Evolutionary conservation across 768 basidiomycete genomes (phyloP), one percentile per base, ranked within the genome.

Genomic region (Leccinum aurantiacum): DNA sequence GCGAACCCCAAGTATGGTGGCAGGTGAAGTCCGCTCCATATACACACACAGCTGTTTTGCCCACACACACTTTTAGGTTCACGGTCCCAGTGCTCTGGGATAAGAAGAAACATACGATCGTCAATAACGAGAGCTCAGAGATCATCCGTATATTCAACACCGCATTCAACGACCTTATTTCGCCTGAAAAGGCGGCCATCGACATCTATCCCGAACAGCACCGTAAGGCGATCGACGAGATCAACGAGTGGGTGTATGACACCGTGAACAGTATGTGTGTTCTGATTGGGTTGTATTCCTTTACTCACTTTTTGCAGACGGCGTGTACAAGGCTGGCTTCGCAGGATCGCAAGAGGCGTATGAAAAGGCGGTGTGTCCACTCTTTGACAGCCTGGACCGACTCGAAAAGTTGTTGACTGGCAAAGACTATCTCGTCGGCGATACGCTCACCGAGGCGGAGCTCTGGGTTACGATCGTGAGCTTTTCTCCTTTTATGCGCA

Each of bases 51-150:
- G 3, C 24, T 24, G 2, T 10, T 10, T 44, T 44, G n/a, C 41
- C 41, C n/a, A n/a, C 41, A 44, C 5, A 5, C 4, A 29, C 7
- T 17, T 6, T 13, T 33, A 85, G 90, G 41, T 93, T 93, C 79
- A 94, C 93, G 2, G 91, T 94, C 9, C 95, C 95, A 6, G 75
- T 93, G 35, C 79, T 99, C 6, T 99, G 93, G 92, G 97, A 98
- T 77, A 95, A 87, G 78, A 91, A 95, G 73, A 77, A 71, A 47
- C 77, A 88, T 49, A 90, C 89, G 44, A 90, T 98, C 65, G 97
- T 99, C 59, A 98, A 94, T 79, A 98, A 98, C 72, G 96, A 99
- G 71, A 89, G 87, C 64, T 87, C 90, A 3, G 96, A 98, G 76
- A 95, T 98, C 70, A 93, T 98, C 69, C 88, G 96, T 58, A 90